phyloP scores from a whole-genome alignment of 2,329 filamentous ascomycete species.

The Elsinoe ampelina region DNA sequence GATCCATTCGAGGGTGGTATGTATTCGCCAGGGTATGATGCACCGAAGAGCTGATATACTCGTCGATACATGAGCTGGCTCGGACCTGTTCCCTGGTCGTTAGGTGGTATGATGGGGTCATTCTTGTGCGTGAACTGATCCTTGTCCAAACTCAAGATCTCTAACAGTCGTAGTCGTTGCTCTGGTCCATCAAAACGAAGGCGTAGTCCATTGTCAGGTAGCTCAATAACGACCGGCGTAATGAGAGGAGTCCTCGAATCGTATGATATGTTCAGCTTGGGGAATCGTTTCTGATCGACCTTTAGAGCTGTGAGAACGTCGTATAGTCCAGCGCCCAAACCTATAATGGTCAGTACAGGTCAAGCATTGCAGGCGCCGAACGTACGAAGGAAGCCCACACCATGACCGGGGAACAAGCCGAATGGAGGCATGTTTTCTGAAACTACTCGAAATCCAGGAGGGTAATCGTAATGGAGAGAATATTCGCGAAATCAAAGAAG shows the following conservation, averaged over 20 bases:
- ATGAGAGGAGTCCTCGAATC: slow-evolving; percentile 64
- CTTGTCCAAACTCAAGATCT: slow-evolving; percentile 83
- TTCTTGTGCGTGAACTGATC: slow-evolving; percentile 70
- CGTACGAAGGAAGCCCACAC: slow-evolving; percentile 12
- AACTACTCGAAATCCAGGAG: background rate
- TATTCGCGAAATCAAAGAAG: background rate
- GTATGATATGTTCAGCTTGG: slow-evolving; percentile 73
- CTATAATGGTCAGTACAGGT: slow-evolving; percentile 37
- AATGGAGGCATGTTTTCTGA: slow-evolving; percentile 14
- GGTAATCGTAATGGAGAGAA: background rate
- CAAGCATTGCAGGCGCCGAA: background rate
- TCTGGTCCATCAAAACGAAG: slow-evolving; percentile 90
- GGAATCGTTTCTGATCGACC: slow-evolving; percentile 72
- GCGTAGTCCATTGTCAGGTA: slow-evolving; percentile 79
- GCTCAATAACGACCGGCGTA: slow-evolving; percentile 62
- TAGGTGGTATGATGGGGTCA: slow-evolving; percentile 13
- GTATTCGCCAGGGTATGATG: slow-evolving; percentile 90
- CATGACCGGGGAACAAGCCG: slow-evolving; percentile 2
- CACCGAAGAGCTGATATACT: slow-evolving; percentile 90
- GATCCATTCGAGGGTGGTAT: slow-evolving; percentile 52
- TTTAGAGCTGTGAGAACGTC: slow-evolving; percentile 82
- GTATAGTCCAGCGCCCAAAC: slow-evolving; percentile 82
- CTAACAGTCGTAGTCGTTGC: slow-evolving; percentile 81
- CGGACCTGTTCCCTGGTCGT: slow-evolving; percentile 37
- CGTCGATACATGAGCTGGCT: slow-evolving; percentile 42